These are phyloP conservation scores for Nakazawaea wickerhamii DNA, from an alignment of 805 yeast species.

Conservation along the genomic window DNA sequence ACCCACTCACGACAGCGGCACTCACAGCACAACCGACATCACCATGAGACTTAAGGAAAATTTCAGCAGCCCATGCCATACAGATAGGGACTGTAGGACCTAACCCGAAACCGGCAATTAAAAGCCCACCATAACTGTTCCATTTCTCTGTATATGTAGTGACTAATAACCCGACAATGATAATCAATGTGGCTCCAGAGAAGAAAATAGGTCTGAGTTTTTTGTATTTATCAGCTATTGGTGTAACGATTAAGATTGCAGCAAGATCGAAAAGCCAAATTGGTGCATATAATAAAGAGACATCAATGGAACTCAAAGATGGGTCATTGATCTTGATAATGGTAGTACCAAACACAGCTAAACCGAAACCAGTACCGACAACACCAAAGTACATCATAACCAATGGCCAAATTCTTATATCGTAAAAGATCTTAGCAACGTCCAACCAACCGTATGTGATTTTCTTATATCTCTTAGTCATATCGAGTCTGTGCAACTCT, in stretches of 20 bases:
- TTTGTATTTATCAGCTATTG: slow-evolving; percentile 69
- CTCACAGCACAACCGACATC: slow-evolving; percentile 83
- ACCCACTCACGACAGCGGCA: slow-evolving; percentile 77
- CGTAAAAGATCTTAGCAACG: slow-evolving; percentile 47
- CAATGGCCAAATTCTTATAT: slow-evolving; percentile 72
- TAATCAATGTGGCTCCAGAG: slow-evolving; percentile 54
- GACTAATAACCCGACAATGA: slow-evolving; percentile 70
- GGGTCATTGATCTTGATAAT: slow-evolving; percentile 65
- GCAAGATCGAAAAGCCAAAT: slow-evolving; percentile 84
- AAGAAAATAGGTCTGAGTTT: slow-evolving; percentile 58
- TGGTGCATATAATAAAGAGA: slow-evolving; percentile 79
- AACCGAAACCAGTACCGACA: slow-evolving; percentile 85
- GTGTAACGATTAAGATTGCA: slow-evolving; percentile 70
- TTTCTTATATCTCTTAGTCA: slow-evolving; percentile 44
- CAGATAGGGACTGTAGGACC: slow-evolving; percentile 89
- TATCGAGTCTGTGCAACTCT: slow-evolving; percentile 52
- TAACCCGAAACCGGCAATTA: slow-evolving; percentile 79
- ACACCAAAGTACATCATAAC: slow-evolving; percentile 88
- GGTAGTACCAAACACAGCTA: slow-evolving; percentile 81
- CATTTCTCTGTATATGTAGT: slow-evolving; percentile 75
- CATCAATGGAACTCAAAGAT: slow-evolving; percentile 53
- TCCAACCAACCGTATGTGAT: slow-evolving; percentile 57
- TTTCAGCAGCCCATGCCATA: slow-evolving; percentile 80
- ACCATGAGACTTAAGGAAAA: slow-evolving; percentile 65
- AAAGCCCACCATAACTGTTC: slow-evolving; percentile 74